phyloP scores from a whole-genome alignment of 2,329 filamentous ascomycete genomes.

The Epichloe elymi region DNA sequence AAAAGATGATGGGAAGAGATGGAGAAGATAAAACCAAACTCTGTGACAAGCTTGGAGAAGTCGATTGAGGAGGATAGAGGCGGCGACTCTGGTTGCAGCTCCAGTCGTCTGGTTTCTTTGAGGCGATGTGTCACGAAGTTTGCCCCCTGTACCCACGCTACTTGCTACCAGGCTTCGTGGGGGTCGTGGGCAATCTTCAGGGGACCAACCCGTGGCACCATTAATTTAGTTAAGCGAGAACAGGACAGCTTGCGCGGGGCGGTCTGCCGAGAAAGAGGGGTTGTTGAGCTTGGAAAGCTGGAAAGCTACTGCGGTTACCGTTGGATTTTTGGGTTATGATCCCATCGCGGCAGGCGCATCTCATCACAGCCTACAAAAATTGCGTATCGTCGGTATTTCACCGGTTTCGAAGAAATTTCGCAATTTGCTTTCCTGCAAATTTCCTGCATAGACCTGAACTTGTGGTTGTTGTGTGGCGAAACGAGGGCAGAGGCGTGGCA shows the following conservation, averaged over 20 bases:
- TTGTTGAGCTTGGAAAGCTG: not conserved
- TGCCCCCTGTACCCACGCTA: not conserved
- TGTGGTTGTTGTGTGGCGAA: not conserved
- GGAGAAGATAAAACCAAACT: not conserved
- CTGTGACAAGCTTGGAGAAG: not conserved
- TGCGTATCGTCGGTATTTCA: not conserved
- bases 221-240: constrained; percentile 4
- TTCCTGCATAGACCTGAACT: not conserved
- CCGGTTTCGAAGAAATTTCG: not conserved
- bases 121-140: constrained; percentile 22
- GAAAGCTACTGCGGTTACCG: not conserved
- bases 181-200: not conserved
- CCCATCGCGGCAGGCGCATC: too few species aligned
- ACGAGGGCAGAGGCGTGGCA: not conserved
- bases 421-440: not conserved
- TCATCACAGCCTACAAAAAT: too few species aligned
- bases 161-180: not conserved
- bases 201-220: not conserved
- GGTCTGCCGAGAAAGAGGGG: not conserved
- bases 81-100: not conserved
- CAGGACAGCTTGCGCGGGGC: not conserved
- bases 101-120: constrained; percentile 15
- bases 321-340: not conserved
- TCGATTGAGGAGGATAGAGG: constrained; percentile 2
- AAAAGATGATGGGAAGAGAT: not conserved